Conservation (phyloP, 108 stramenopile species). For the Phaeodactylum tricornutum region DNA sequence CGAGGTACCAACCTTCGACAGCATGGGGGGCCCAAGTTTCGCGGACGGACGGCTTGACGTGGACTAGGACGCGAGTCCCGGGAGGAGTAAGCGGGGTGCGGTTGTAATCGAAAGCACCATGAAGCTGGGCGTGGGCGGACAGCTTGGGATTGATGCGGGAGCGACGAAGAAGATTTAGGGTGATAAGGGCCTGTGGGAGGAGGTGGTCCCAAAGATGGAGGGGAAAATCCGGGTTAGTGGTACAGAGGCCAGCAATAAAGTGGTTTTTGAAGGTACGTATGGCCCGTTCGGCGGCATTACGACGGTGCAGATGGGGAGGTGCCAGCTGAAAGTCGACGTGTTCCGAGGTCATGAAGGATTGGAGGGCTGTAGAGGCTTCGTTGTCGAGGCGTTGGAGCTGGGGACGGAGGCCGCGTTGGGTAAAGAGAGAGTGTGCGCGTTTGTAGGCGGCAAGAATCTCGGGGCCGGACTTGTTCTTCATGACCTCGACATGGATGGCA, state of each 20-base stretch:
- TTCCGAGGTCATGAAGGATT: slow-evolving; percentile 1
- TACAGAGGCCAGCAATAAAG: slow-evolving; percentile 17
- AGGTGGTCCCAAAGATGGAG: slow-evolving; percentile 19
- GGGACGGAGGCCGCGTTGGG: slow-evolving; percentile 8
- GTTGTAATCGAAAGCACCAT: slow-evolving; percentile 20
- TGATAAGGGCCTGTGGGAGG: slow-evolving; percentile 23
- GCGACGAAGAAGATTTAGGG: slow-evolving; percentile 26
- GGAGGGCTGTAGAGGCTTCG: slow-evolving; percentile 7
- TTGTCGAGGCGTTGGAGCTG: slow-evolving; percentile 18
- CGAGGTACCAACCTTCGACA: no score
- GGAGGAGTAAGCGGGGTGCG: slow-evolving; percentile 29
- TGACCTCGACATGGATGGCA: slow-evolving; percentile 15
- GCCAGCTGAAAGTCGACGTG: slow-evolving; percentile 19
- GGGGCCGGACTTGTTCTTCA: neutral
- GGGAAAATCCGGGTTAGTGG: slow-evolving; percentile 20
- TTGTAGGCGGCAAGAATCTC: neutral
- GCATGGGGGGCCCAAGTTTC: no score
- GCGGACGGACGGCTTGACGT: slow-evolving; percentile 10
- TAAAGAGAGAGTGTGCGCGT: slow-evolving; percentile 1
- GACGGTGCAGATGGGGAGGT: slow-evolving; percentile 11
- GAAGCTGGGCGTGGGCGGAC: neutral
- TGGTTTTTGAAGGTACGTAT: slow-evolving; percentile 21
- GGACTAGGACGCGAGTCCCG: slow-evolving; percentile 23
- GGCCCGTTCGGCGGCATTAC: slow-evolving; percentile 21
- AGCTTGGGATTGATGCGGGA: slow-evolving; percentile 18